Evolutionary conservation across 306 rosid genomes (phyloP).

Genomic region (Echinosophora koreensis): DNA sequence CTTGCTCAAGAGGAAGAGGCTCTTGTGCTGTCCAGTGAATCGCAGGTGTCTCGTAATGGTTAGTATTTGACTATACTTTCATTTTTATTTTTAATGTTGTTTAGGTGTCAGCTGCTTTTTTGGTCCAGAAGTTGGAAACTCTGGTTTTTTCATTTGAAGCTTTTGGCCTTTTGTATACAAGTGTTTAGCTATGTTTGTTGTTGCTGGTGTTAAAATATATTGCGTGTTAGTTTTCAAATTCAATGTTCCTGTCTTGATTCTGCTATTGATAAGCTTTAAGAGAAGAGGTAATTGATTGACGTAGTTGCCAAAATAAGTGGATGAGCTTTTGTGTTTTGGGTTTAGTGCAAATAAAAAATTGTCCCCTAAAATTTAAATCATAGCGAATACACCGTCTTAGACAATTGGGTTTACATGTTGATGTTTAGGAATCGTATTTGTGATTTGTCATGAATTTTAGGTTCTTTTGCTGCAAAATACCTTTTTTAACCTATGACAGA

Average conservation of each 20-base stretch:
- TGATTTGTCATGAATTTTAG: not conserved
- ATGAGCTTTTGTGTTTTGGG: not conserved
- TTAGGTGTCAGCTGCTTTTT: not conserved
- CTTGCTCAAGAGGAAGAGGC: conserved; percentile 85
- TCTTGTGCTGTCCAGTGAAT: conserved; percentile 60
- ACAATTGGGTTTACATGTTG: not conserved
- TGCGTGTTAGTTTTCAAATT: not conserved
- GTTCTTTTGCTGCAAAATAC: not conserved
- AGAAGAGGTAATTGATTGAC: not conserved
- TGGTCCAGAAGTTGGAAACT: not conserved
- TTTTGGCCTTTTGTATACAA: not conserved
- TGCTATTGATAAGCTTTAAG: not conserved
- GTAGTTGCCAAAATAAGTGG: no score
- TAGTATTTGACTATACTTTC: conserved; percentile 41
- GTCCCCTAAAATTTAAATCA: not conserved
- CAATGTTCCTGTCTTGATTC: not conserved
- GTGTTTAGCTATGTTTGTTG: not conserved
- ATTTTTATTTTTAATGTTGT: not conserved
- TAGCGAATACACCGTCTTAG: not conserved
- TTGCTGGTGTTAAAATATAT: not conserved
- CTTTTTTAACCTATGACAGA: not conserved
- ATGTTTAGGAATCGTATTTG: conserved; percentile 2
- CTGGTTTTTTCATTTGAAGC: not conserved
- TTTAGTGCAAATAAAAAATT: not conserved
- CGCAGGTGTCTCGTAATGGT: conserved; percentile 66